Base-by-base conservation (phyloP, 1,139 yeast genomes). In the Pneumocystis carinii region DNA sequence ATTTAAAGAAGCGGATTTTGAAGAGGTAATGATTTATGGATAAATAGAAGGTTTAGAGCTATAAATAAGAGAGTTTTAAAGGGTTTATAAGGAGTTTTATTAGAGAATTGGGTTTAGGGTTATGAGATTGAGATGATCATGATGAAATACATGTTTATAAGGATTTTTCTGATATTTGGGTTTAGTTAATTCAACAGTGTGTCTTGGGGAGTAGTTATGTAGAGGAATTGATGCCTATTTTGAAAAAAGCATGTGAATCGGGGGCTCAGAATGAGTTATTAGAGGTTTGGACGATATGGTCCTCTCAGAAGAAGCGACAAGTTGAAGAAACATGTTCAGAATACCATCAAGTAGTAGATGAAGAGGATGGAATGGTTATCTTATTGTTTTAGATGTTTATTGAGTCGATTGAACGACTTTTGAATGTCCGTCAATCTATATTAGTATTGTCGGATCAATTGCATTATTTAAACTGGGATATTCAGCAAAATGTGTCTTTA, bases 141-240 rank as follows among this genome's bases (percentile, higher is more conserved):
- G 29, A 27, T 27, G 2, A 8, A 42, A 19, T 19, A 42, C 7
- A 42, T 19, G 19, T 19, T 1, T 19, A 19, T 19, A 12, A 27
- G 29, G 29, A 27, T 27, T 42, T 19, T 19, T 3, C 53, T 48
- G 12, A 48, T 19, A 15, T 48, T 41, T 2, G 14, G 10, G n/a
- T 6, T 42, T 24, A 48, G 55, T 12, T 48, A 5, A 48, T 48
- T 19, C 29, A 48, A 7, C 32, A 48, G 7, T 24, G 35, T 29
- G n/a, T 17, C n/a, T 24, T 48, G n/a, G 66, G 66, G 38, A 87
- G 84, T 64, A 90, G 86, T 69, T 86, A 85, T 71, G 74, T 88
- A 58, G 95, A 88, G 68, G 88, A 86, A 72, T 77, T 88, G 66
- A 87, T 90, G 1, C 95, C 95, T 0, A 80, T 87, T n/a, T 79